Percentiles rank a stretch among this genome's conserved stretches.
Conservation (phyloP, 108 stramenopile species). For the Fistulifera solaris region DNA sequence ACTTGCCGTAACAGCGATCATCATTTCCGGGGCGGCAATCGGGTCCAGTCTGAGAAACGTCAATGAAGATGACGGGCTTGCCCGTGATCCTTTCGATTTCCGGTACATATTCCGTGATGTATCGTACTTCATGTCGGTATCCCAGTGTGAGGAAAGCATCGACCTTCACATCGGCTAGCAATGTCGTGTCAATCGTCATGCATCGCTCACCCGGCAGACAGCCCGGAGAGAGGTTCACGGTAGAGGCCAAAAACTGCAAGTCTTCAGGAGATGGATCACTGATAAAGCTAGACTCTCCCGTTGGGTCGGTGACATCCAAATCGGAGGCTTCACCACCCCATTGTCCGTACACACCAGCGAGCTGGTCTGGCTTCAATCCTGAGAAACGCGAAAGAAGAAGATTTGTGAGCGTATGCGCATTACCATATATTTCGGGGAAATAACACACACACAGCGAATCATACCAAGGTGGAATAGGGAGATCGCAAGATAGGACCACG, state of each 20-base stretch:
- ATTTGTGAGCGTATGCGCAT: background rate
- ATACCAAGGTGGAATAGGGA: slow-evolving; percentile 5
- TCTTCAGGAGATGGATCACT: slow-evolving; percentile 4
- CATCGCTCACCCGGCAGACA: background rate
- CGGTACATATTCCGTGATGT: background rate
- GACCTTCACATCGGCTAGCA: too few relatives aligned
- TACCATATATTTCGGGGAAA: background rate
- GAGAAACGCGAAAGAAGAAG: background rate
- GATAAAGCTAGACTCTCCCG: slow-evolving; percentile 1
- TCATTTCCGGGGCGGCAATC: background rate
- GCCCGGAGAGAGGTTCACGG: background rate
- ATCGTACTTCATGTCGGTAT: background rate
- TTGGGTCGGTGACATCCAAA: background rate
- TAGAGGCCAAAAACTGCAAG: background rate
- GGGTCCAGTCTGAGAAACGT: slow-evolving; percentile 2
- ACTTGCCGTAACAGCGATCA: background rate
- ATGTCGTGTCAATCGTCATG: background rate
- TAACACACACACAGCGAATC: background rate
- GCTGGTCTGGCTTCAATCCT: slow-evolving; percentile 3
- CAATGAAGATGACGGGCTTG: slow-evolving; percentile 13
- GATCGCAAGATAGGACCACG: background rate
- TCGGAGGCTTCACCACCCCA: slow-evolving; percentile 2
- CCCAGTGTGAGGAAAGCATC: background rate
- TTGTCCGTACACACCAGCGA: slow-evolving; percentile 11
- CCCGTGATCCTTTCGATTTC: background rate